Evolutionary conservation across 352 stramenopile genomes (phyloP), one percentile per base, ranked within the genome.

Genomic region (Poterioochromonas sp.): DNA sequence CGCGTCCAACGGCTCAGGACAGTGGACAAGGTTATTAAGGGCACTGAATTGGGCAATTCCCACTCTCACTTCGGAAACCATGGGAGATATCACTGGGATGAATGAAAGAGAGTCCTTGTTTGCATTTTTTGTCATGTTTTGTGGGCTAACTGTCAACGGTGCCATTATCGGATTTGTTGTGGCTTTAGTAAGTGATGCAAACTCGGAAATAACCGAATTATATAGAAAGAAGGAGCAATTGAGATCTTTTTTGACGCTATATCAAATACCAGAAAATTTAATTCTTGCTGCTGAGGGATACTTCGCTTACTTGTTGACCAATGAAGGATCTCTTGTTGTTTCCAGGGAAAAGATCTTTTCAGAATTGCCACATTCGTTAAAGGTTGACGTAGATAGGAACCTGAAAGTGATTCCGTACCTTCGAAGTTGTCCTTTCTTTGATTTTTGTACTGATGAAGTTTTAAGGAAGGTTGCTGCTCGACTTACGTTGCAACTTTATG

Each of bases 61-160:
- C 5, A 68, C 58, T 32, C 11, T 68, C 5, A 68, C 29, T 5
- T 37, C 29, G 29, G 15, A 68, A 15, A 34, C 29, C 5, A 34
- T 68, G 15, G 58, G 58, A 40, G 58, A 68, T 40, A 68, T 68
- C 5, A 20, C 11, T 40, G 15, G 15, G 15, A 32, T 32, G 26
- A 68, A 68, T 40, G 29, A 35, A 26, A 68, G 26, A 20, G 58
- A 68, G 58, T n/a, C 26, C 15, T 35, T 15, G 5, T 68, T n/a
- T 68, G 58, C 29, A 20, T 68, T 35, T 37, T 15, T 15, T 32
- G 34, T 37, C 58, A 68, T 68, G 58, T 68, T 68, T 68, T 68
- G 15, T 37, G 58, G 58, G 15, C 11, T 68, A 8, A 39, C 58
- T 32, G 26, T 68, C 58, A 68, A 68, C 29, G 58, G 15, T 20